Evolutionary conservation across 306 rosid species (phyloP).

Genomic region (Prunus persica): DNA sequence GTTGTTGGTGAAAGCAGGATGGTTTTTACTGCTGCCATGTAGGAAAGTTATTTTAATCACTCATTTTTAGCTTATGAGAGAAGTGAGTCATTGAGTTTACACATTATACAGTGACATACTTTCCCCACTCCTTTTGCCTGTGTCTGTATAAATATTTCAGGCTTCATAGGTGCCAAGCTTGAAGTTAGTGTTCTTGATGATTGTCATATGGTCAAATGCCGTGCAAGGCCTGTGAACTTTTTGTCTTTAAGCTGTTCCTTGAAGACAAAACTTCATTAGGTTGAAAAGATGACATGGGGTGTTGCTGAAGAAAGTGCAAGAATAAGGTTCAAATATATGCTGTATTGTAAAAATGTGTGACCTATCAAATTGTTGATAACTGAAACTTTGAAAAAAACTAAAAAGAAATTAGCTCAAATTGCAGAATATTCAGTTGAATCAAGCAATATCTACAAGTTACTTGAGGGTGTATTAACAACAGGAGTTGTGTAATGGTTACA

Average conservation of each 20-base stretch:
- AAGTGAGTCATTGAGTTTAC: not conserved
- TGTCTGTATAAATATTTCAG: not conserved
- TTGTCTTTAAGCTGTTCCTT: not conserved
- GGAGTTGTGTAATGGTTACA: not conserved
- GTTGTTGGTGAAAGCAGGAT: slow-evolving; percentile 4
- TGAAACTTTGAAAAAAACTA: not conserved
- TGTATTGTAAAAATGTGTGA: not conserved
- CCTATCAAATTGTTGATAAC: not conserved
- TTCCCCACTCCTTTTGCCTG: not conserved
- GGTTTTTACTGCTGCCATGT: not conserved
- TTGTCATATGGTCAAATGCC: not conserved
- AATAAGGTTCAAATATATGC: not conserved
- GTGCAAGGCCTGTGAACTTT: not conserved
- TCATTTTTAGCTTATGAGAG: not conserved
- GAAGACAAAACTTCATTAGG: not conserved
- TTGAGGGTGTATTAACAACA: not conserved
- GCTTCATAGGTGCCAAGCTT: not conserved
- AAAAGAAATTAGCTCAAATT: not conserved
- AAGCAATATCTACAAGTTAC: not conserved
- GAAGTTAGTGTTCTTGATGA: not conserved
- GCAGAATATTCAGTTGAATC: not conserved
- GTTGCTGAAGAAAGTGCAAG: not conserved
- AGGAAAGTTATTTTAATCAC: not conserved
- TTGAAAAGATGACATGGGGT: not conserved
- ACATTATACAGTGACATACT: not conserved